Base-by-base conservation (phyloP, 345 rosid genomes). In the Salix exigua region DNA sequence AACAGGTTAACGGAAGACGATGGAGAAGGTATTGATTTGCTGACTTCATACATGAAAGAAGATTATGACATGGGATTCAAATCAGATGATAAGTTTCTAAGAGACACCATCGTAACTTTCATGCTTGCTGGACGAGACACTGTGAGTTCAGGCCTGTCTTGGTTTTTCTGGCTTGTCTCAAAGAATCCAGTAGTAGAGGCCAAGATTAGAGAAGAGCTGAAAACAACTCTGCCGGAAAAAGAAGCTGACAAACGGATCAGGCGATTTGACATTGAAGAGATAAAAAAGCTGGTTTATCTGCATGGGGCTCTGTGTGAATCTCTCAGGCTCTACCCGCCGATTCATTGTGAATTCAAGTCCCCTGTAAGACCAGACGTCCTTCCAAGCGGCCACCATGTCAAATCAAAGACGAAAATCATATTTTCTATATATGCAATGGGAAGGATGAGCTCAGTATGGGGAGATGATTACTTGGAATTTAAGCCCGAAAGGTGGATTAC, bases 81-180 rank as follows among this genome's bases (percentile, higher is more conserved):
- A 53, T 60, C 55, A 4, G 81, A 76, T 26, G 75, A 79, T 4
- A 81, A 72, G 33, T 88, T 81, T 75, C 46, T 86, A 21, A 83
- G 86, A 71, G 91, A 88, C 67, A 76, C 82, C 11, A 48, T 80
- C 31, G 31, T 86, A 33, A 80, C 74, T 51, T 35, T 85, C 63
- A 26, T 85, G 79, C 58, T 88, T 23, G 91, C 89, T 1, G 87
- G 88, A 23, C 67, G 82, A 75, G 91, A 85, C 68, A 81, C 91
- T 0, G 82, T 84, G 5, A 80, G 87, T 64, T 76, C 87, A 23
- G 84, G 81, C 46, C 89, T 86, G 46, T 77, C 87, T 42, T 84
- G 91, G 91, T 80, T 87, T 71, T 81, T 85, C 62, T 88, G 88
- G 86, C 88, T 88, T 58, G 23, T 88, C 1, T 77, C 76, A 37